Evolutionary conservation across 2,329 filamentous ascomycete species (phyloP).

Genomic region (Pleomassaria siparia): DNA sequence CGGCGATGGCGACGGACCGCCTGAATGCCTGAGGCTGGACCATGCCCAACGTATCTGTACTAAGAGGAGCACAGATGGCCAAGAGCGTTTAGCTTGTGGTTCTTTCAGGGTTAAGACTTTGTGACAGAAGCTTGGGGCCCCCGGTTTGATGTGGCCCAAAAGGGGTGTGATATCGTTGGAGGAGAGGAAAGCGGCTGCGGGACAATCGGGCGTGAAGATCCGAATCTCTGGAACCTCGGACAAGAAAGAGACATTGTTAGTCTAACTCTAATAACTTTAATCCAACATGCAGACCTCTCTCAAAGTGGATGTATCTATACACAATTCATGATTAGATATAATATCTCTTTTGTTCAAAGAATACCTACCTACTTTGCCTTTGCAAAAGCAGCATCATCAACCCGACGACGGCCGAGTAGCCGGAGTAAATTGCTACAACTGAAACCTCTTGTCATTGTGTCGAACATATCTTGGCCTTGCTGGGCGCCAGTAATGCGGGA

Average conservation of each 20-base stretch:
- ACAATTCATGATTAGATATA: too few relatives aligned
- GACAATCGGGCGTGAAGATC: conserved; percentile 5
- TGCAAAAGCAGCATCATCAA: too few relatives aligned
- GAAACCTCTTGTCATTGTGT: conserved; percentile 4
- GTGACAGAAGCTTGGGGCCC: conserved; percentile 25
- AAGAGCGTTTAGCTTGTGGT: conserved; percentile 8
- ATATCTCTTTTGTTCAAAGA: too few relatives aligned
- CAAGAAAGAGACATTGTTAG: not conserved
- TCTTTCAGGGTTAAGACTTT: conserved; percentile 19
- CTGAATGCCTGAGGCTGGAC: conserved; percentile 8
- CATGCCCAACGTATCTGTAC: conserved; percentile 17
- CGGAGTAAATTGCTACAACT: not conserved
- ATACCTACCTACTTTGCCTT: too few relatives aligned
- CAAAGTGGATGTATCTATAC: too few relatives aligned
- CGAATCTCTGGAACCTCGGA: not conserved
- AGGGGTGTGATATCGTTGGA: not conserved
- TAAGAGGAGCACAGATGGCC: conserved; percentile 18
- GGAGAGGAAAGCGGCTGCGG: not conserved
- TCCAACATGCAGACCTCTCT: not conserved
- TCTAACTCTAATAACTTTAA: conserved; percentile 2
- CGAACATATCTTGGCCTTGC: conserved; percentile 12
- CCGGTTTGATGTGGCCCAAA: conserved; percentile 7
- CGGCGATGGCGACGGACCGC: conserved; percentile 4
- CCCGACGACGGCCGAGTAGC: not conserved
- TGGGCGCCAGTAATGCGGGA: conserved; percentile 2